These are phyloP conservation scores for Daldinia grandis DNA, from an alignment of 495 filamentous ascomycete genomes.

Conservation along the genomic window DNA sequence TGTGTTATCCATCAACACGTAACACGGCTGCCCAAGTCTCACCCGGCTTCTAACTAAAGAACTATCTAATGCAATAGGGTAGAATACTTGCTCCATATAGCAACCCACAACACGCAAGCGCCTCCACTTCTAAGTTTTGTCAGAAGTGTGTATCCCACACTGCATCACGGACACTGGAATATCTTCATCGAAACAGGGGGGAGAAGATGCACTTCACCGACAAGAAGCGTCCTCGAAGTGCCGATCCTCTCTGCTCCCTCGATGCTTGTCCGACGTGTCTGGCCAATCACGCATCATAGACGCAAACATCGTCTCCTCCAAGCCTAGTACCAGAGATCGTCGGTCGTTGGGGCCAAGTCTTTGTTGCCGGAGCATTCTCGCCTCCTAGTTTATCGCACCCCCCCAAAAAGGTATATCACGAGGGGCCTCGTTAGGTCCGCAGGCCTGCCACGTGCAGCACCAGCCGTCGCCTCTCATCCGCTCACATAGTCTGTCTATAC, in stretches of 20 bases:
- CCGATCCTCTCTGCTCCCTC: constrained; percentile 34
- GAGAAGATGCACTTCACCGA: constrained; percentile 36
- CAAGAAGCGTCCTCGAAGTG: constrained; percentile 34
- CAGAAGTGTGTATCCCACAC: constrained; percentile 23
- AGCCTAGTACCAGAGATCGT: constrained; percentile 38
- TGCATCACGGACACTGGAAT: constrained; percentile 20
- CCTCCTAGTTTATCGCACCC: constrained; percentile 29
- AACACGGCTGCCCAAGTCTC: constrained; percentile 20
- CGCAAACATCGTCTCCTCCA: constrained; percentile 28
- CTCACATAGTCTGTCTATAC: constrained; percentile 12
- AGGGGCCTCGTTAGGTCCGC: constrained; percentile 32
- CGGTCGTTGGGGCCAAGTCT: constrained; percentile 37
- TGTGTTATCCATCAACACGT: constrained; percentile 36
- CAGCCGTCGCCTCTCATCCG: constrained; percentile 27
- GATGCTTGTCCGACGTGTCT: constrained; percentile 29
- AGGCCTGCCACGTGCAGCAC: constrained; percentile 38
- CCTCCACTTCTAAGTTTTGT: constrained; percentile 16
- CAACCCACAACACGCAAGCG: constrained; percentile 15
- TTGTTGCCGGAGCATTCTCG: constrained; percentile 37
- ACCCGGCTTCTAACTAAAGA: constrained; percentile 9
- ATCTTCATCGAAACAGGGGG: constrained; percentile 22
- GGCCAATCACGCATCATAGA: constrained; percentile 26
- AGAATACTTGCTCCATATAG: constrained; percentile 25
- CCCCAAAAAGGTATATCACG: constrained; percentile 39
- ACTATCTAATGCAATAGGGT: constrained; percentile 12